These are phyloP conservation scores for Tolypocladium cylindrosporum DNA, from an alignment of 2,329 filamentous ascomycete species.

Conservation along the genomic window DNA sequence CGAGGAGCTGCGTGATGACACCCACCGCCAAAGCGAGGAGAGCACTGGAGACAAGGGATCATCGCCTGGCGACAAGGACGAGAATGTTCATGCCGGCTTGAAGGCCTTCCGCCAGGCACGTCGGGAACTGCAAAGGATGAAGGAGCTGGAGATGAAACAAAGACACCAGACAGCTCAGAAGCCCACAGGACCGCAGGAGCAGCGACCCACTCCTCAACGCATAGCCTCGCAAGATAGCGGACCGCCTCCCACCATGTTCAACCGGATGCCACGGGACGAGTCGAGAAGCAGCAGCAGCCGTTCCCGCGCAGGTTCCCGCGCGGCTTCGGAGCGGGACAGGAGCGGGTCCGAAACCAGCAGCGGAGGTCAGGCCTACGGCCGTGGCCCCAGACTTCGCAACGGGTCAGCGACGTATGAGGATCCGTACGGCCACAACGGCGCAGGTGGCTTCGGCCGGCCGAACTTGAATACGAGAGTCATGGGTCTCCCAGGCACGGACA, in stretches of 20 bases:
- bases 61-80: constrained; percentile 23
- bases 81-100: constrained; percentile 38
- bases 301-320: constrained; percentile 18
- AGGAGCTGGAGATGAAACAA: constrained; percentile 39
- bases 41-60: neutral
- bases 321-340: constrained; percentile 36
- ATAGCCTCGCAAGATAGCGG: constrained; percentile 34
- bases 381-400: constrained; percentile 29
- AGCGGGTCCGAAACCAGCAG: constrained; percentile 47
- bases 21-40: neutral
- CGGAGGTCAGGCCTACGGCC: constrained; percentile 27
- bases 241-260: constrained; percentile 33
- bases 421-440: constrained; percentile 13
- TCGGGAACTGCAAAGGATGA: constrained; percentile 45
- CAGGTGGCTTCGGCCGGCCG: constrained; percentile 16
- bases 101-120: constrained; percentile 48
- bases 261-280: constrained; percentile 34
- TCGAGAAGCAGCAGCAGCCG: constrained; percentile 18
- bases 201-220: constrained; percentile 17
- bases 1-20: neutral
- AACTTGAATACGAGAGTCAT: constrained; percentile 30
- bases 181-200: constrained; percentile 9
- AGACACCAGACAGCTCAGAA: constrained; percentile 23
- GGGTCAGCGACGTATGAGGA: constrained; percentile 27
- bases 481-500: constrained; percentile 36